Evolutionary conservation across 2,329 filamentous ascomycete species (phyloP), one percentile per base, ranked within the genome.

Genomic region (Amesomyces nigricolor): DNA sequence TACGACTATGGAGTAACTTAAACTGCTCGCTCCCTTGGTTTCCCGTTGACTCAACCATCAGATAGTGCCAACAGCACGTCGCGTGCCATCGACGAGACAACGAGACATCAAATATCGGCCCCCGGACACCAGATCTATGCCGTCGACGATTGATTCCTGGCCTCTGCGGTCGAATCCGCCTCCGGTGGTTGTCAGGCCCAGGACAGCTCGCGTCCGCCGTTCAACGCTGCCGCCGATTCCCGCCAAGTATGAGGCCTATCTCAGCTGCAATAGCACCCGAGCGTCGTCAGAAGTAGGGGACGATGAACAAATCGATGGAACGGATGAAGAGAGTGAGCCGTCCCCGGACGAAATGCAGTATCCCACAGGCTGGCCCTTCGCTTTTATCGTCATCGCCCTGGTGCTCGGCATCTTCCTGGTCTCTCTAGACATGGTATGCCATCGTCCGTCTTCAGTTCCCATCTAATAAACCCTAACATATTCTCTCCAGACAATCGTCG

Each of bases 401-500:
- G 58, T 61, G 11, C 43, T 61, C 13, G 48, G 51, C 38, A 47
- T 61, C 19, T 61, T 61, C 7, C 44, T 61, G 1, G 46, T 60
- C 1, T 58, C 58, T 0, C 58, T 62, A n/a, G 58, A 60, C 26
- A 56, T 59, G 57, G 57, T 59, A 32, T 4, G 35, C 8, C 11
- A 13, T 9, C 38, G 10, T 19, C 32, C 30, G 5, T 9, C 30
- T 7, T 7, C 11, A 2, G 7, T n/a, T 3, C 1, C 1, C 6
- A 14, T 42, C 26, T 40, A 3, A 16, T 6, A 17, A 39, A 39
- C 29, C 5, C 22, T 5, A 2, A 13, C 14, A 19, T 19, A 19
- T 19, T n/a, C 10, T 22, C 26, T 5, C 22, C 47, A 61, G 60
- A 63, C 60, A n/a, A 62, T 63, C 38, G 60, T 63, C 2, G 61